Evolutionary conservation across 2,329 filamentous ascomycete species (phyloP), one percentile per base, ranked within the genome.

Genomic region (Sarocladium brachiariae): DNA sequence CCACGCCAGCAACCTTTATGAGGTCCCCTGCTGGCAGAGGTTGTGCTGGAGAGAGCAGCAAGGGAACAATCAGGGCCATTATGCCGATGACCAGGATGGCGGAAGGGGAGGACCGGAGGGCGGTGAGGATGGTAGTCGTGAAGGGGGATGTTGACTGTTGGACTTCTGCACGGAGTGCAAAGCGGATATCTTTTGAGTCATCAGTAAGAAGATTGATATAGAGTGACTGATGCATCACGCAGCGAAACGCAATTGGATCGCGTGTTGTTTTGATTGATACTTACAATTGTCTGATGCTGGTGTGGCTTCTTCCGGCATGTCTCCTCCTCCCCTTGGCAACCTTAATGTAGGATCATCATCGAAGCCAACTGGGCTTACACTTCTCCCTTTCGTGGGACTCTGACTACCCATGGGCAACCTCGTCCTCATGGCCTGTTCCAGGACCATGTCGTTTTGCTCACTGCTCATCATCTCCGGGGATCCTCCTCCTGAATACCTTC

Each of bases 1-100:
- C 91, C 56, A 97, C 81, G 49, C 86, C 84, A 3, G 91, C 91
- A 21, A 96, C 86, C 65, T 95, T 96, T 63, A 96, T 86, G 14
- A 97, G 76, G 63, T 96, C 91, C 37, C 65, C 67, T 13, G 61
- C 64, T 7, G 67, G 67, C 4, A 65, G 65, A 2, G 65, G 60
- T 2, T 65, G 56, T 75, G 82, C 84, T 10, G 89, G 87, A 52
- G 86, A 77, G 49, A 88, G 80, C 14, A 95, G 70, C 9, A 80
- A 76, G 7, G 81, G 73, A 6, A 93, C 60, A 3, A 77, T 72
- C 49, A 85, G 65, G 16, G 87, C 51, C 2, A 84, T 57, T 8
- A 85, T 84, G 48, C 80, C 65, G 21, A 89, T 63, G 9, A 87
- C 72, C 16, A n/a, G 35, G 30, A 49, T 5, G 16, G 37, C 30